Evolutionary conservation across 768 basidiomycete species (phyloP).

Genomic region (Sporobolomyces pararoseus): DNA sequence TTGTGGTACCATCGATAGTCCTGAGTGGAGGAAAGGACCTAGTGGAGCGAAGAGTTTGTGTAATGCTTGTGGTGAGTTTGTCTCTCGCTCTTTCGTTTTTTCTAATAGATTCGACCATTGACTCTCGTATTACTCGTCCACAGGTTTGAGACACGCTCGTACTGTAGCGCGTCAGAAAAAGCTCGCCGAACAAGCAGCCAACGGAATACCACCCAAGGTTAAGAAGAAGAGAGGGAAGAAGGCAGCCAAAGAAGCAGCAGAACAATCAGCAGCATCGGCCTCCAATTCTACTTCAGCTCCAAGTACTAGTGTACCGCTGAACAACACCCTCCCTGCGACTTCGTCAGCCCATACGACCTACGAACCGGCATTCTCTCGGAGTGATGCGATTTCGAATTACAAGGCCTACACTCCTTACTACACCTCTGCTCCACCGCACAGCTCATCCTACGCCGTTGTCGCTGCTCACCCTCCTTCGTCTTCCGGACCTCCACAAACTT

Average conservation of each 20-base stretch:
- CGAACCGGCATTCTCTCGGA: slow-evolving; percentile 1
- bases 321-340: neutral
- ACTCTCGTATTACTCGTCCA: neutral
- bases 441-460: slow-evolving; percentile 10
- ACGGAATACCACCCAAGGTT: neutral
- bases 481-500: neutral
- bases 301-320: neutral
- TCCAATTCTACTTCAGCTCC: neutral
- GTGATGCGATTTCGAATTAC: neutral
- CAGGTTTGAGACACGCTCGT: slow-evolving; percentile 40
- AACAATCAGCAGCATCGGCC: neutral
- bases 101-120: no score
- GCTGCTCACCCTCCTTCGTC: slow-evolving; percentile 3
- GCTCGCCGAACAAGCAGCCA: slow-evolving; percentile 23
- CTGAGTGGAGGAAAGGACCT: slow-evolving; percentile 45
- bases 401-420: slow-evolving; percentile 35
- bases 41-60: slow-evolving; percentile 37
- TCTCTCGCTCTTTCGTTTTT: neutral
- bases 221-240: slow-evolving; percentile 27
- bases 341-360: slow-evolving; percentile 10
- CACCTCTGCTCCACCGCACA: slow-evolving; percentile 3
- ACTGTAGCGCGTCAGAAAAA: slow-evolving; percentile 33
- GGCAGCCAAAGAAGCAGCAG: neutral
- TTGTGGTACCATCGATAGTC: slow-evolving; percentile 35
- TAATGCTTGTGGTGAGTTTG: slow-evolving; percentile 39